A percentile compares a stretch with the other conserved stretches of the same genome.
Conservation (phyloP, 306 rosid genomes). For the Cicer cuneatum region DNA sequence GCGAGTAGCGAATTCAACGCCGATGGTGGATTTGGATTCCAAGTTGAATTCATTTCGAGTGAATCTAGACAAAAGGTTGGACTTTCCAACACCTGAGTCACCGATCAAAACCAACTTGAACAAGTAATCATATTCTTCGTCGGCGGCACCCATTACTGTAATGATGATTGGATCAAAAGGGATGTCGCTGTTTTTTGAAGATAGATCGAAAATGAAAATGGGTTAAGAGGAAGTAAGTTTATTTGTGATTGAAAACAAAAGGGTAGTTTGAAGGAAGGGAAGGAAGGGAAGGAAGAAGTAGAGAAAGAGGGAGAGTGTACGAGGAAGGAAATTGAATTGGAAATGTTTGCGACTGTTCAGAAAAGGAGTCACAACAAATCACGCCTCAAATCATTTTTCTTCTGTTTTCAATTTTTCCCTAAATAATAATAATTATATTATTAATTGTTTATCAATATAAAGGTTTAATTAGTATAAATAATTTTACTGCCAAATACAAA, state of each 20-base stretch:
- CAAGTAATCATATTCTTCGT: slow-evolving; percentile 77
- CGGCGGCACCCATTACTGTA: slow-evolving; percentile 64
- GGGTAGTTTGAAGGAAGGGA: background rate
- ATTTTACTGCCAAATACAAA: too few relatives aligned
- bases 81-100: slow-evolving; percentile 85
- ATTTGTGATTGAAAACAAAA: background rate
- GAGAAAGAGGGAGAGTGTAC: slow-evolving; percentile 7
- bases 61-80: slow-evolving; percentile 78
- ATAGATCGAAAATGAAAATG: slow-evolving; percentile 4
- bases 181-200: background rate
- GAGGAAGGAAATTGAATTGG: slow-evolving; percentile 3
- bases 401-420: too few relatives aligned
- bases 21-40: slow-evolving; percentile 80
- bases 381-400: slow-evolving; percentile 41
- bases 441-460: too few relatives aligned
- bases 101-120: slow-evolving; percentile 84
- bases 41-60: slow-evolving; percentile 73
- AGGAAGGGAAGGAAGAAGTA: background rate
- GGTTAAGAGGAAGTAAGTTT: background rate
- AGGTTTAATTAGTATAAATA: too few relatives aligned
- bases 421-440: too few relatives aligned
- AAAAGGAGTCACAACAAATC: slow-evolving; percentile 44
- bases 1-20: slow-evolving; percentile 84
- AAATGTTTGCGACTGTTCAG: slow-evolving; percentile 37
- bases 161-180: background rate